A percentile compares a stretch with the other conserved stretches of the same genome.
These are phyloP conservation scores for Phytopythium aichiense DNA, from an alignment of 352 stramenopile species.

Conservation along the genomic window DNA sequence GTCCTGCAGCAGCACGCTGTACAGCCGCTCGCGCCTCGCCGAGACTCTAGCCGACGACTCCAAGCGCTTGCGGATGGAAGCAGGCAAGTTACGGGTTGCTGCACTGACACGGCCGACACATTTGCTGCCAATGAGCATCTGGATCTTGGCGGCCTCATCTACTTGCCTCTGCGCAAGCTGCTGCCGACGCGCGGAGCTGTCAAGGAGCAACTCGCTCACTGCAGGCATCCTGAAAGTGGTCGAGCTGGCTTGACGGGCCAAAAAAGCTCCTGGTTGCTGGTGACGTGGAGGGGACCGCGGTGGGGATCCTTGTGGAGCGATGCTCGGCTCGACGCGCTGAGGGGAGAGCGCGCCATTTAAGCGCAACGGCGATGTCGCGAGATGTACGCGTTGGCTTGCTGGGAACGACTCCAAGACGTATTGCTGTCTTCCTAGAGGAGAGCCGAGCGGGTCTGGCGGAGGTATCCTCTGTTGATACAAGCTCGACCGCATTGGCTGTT, in stretches of 20 bases:
- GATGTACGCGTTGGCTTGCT: not conserved
- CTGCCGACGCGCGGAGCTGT: slow-evolving; percentile 29
- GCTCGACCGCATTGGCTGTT: not conserved
- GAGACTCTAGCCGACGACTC: slow-evolving; percentile 34
- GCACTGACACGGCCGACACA: slow-evolving; percentile 47
- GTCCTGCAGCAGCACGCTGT: slow-evolving; percentile 42
- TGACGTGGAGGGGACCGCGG: not conserved
- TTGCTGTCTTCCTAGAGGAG: not conserved
- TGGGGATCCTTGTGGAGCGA: not conserved
- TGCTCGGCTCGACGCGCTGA: not conserved
- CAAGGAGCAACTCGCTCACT: slow-evolving; percentile 43
- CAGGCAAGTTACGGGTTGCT: slow-evolving; percentile 43
- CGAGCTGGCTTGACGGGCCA: not conserved
- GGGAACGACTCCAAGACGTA: not conserved
- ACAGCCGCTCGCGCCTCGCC: slow-evolving; percentile 51
- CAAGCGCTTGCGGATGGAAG: slow-evolving; percentile 43
- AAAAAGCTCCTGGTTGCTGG: not conserved
- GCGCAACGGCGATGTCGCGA: not conserved
- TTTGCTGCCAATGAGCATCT: slow-evolving; percentile 58
- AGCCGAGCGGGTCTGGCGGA: not conserved
- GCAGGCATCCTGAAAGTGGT: slow-evolving; percentile 15
- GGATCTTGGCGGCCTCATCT: slow-evolving; percentile 63
- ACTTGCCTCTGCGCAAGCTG: slow-evolving; percentile 20
- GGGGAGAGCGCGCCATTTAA: not conserved
- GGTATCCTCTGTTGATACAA: not conserved